These are phyloP conservation scores for Pholiota adiposa DNA, from an alignment of 1,284 basidiomycete genomes.

Conservation along the genomic window DNA sequence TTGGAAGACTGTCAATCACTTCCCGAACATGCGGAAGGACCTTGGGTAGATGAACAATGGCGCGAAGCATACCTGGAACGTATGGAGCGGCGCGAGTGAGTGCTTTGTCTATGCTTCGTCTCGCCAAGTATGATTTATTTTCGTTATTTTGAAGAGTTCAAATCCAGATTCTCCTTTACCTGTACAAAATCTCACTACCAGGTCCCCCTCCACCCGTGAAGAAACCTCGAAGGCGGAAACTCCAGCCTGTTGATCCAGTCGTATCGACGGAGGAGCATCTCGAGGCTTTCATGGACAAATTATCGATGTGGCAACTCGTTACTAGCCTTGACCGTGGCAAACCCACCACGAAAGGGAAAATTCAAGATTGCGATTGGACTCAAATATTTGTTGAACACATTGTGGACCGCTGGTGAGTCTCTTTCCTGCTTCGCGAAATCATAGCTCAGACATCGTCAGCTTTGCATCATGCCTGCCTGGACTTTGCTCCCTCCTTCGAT, in stretches of 20 bases:
- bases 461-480: conserved; percentile 68
- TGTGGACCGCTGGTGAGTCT: conserved; percentile 62
- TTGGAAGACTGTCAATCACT: conserved; percentile 30
- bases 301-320: conserved; percentile 76
- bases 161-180: conserved; percentile 72
- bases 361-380: conserved; percentile 68
- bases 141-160: conserved; percentile 63
- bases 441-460: not conserved
- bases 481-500: conserved; percentile 59
- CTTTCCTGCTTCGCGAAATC: not conserved
- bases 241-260: conserved; percentile 23
- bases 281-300: conserved; percentile 76
- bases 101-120: no score
- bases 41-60: conserved; percentile 57
- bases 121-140: not conserved
- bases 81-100: conserved; percentile 76
- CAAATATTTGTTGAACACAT: conserved; percentile 68
- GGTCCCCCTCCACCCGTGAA: conserved; percentile 40
- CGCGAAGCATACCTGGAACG: conserved; percentile 58
- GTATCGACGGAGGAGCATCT: conserved; percentile 53
- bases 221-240: conserved; percentile 36
- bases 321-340: conserved; percentile 37
- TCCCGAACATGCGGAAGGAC: conserved; percentile 32
- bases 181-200: conserved; percentile 66
- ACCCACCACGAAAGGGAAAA: conserved; percentile 16